Percentiles rank a stretch among this genome's conserved stretches.
Conservation (phyloP, 257 asterid species). For the Leptodermis oblonga region DNA sequence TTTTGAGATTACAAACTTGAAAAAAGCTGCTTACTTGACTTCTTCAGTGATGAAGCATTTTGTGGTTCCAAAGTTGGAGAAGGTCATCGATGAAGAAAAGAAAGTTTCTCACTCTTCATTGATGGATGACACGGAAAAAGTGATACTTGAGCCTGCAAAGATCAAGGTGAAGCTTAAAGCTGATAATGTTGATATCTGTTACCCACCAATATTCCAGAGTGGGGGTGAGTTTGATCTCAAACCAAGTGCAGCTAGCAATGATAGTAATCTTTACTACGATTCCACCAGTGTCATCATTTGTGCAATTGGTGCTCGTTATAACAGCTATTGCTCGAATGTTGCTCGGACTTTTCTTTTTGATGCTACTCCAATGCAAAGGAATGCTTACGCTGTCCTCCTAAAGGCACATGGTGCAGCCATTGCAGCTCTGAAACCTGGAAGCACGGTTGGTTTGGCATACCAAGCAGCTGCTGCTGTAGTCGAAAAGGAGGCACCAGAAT, state of each 20-base stretch:
- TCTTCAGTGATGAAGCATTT: conserved; percentile 30
- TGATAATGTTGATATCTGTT: conserved; percentile 32
- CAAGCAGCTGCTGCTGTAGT: conserved; percentile 23
- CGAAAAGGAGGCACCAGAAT: conserved; percentile 32
- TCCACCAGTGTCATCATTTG: conserved; percentile 33
- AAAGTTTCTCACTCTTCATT: conserved; percentile 28
- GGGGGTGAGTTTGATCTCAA: conserved; percentile 34
- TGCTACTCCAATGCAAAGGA: conserved; percentile 27
- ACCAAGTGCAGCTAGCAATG: conserved; percentile 33
- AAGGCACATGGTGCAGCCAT: conserved; percentile 29
- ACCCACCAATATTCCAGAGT: conserved; percentile 33
- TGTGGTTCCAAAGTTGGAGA: conserved; percentile 32
- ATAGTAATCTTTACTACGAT: conserved; percentile 26
- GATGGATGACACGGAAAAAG: conserved; percentile 35
- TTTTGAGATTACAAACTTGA: conserved; percentile 27
- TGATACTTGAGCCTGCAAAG: conserved; percentile 31
- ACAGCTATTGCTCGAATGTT: conserved; percentile 31
- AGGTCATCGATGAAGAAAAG: conserved; percentile 33
- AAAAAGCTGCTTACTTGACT: conserved; percentile 32
- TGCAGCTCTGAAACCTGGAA: conserved; percentile 26
- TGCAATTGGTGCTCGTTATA: conserved; percentile 30
- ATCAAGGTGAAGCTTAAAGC: conserved; percentile 34
- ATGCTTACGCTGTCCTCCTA: conserved; percentile 30
- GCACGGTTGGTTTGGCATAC: conserved; percentile 23
- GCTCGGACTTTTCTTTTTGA: conserved; percentile 29